Conservation (phyloP, 148 eudicot genomes). For the Mesembryanthemum crystallinum region DNA sequence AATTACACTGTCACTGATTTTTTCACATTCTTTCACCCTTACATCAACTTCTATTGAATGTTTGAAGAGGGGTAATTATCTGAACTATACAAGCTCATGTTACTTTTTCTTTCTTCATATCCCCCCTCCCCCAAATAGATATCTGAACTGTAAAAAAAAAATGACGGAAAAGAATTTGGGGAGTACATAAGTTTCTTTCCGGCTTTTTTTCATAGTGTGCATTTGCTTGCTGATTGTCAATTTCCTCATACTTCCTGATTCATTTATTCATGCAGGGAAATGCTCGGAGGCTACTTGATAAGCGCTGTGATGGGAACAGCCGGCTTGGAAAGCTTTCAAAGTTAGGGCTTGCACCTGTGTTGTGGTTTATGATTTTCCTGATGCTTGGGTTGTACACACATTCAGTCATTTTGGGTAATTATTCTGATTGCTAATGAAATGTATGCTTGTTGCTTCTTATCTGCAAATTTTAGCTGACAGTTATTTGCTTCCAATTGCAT, state of each 20-base stretch:
- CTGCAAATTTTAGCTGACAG: slow-evolving; percentile 5
- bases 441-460: background rate
- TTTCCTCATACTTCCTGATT: slow-evolving; percentile 14
- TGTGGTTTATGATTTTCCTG: slow-evolving; percentile 75
- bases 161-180: background rate
- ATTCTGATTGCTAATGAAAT: slow-evolving; percentile 9
- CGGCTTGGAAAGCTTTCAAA: slow-evolving; percentile 75
- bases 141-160: background rate
- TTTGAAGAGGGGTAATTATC: background rate
- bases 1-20: background rate
- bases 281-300: slow-evolving; percentile 81
- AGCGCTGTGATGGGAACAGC: slow-evolving; percentile 70
- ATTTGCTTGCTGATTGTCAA: background rate
- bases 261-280: slow-evolving; percentile 62
- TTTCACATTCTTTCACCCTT: background rate
- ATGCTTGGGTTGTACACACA: slow-evolving; percentile 64
- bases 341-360: slow-evolving; percentile 80
- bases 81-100: background rate
- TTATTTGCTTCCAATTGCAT: slow-evolving; percentile 14
- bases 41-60: background rate
- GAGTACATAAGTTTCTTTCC: background rate
- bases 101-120: no score
- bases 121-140: background rate
- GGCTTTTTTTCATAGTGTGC: background rate
- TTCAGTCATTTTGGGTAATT: slow-evolving; percentile 76